Base-by-base conservation (phyloP, 768 basidiomycete genomes). In the Xerocomus spinulosus region DNA sequence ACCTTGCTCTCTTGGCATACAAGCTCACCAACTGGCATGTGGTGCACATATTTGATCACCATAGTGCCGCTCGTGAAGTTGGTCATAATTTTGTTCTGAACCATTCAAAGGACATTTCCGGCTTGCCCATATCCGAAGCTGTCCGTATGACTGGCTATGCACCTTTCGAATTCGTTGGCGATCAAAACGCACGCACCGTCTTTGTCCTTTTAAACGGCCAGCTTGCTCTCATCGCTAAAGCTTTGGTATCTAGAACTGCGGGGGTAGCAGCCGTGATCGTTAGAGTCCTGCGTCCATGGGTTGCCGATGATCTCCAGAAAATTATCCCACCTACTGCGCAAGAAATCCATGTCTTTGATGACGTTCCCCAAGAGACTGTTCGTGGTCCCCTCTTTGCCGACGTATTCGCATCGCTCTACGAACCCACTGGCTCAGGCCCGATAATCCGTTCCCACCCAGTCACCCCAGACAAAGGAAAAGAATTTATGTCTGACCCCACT, bases 41-140 rank as follows among this genome's bases (percentile, higher is more conserved):
- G 48, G 76, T 93, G 46, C 92, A 97, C 65, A 70, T 97, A 34
- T 93, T 98, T 61, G 93, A 98, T 67, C 89, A 95, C 57, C 77
- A 88, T 60, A 80, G 81, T 51, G 75, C 82, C 26, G 74, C 83
- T 28, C 83, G 95, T 21, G 92, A 98, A 68, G 70, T 79, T 28
- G 81, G 87, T 3, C 77, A 82, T 45, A 59, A 73, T 28, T 67
- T 81, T 30, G 57, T 67, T 23, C 73, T 74, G 9, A 46, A 75
- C 2, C 57, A 67, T 5, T 51, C 63, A 0, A 68, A 70, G 20
- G 58, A 64, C 1, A 54, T 64, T 18, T 47, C 64, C 34, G 53
- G 52, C 47, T 45, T 63, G 21, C 51, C 70, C 14, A 58, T 86
- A 41, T 61, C 71, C 14, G 76, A 80, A 5, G 75, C 78, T 5